Conservation (phyloP, 2,329 filamentous ascomycete species). For the Apiospora koreana region DNA sequence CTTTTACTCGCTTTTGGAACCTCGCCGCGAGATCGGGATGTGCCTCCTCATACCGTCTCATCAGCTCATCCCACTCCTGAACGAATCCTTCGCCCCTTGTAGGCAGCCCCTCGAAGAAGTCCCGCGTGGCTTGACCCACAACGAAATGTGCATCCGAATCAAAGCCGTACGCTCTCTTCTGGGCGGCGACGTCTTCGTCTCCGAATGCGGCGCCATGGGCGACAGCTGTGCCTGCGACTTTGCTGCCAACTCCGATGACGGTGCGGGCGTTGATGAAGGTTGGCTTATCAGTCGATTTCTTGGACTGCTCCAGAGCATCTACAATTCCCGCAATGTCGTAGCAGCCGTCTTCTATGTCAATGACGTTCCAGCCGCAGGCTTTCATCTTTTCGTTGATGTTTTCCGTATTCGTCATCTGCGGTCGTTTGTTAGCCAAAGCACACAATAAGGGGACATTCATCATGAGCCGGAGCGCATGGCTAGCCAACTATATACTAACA, state of each 20-base stretch:
- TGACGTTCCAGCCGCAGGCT: slow-evolving; percentile 53
- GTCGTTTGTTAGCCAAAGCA: neutral
- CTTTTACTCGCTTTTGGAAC: slow-evolving; percentile 48
- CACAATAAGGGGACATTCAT: too few relatives aligned
- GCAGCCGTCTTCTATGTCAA: slow-evolving; percentile 51
- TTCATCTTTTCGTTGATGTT: slow-evolving; percentile 57
- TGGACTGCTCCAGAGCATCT: slow-evolving; percentile 43
- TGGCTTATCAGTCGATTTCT: slow-evolving; percentile 43
- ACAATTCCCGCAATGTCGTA: slow-evolving; percentile 49
- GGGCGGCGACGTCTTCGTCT: slow-evolving; percentile 50
- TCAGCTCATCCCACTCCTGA: slow-evolving; percentile 47
- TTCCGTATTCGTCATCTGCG: slow-evolving; percentile 46
- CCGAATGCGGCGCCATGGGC: slow-evolving; percentile 62
- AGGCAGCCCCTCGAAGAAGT: slow-evolving; percentile 53
- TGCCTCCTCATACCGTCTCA: slow-evolving; percentile 39
- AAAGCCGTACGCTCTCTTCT: slow-evolving; percentile 53
- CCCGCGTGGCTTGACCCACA: slow-evolving; percentile 45
- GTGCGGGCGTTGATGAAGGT: slow-evolving; percentile 60
- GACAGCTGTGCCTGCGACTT: slow-evolving; percentile 46
- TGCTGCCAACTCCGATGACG: slow-evolving; percentile 54
- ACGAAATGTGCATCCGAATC: slow-evolving; percentile 49
- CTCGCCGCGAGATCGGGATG: slow-evolving; percentile 35
- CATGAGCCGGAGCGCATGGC: too few relatives aligned
- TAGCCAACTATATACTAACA: too few relatives aligned
- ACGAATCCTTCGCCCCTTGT: slow-evolving; percentile 47